Base-by-base conservation (phyloP, 2,329 filamentous ascomycete species). In the Cordyceps militaris region DNA sequence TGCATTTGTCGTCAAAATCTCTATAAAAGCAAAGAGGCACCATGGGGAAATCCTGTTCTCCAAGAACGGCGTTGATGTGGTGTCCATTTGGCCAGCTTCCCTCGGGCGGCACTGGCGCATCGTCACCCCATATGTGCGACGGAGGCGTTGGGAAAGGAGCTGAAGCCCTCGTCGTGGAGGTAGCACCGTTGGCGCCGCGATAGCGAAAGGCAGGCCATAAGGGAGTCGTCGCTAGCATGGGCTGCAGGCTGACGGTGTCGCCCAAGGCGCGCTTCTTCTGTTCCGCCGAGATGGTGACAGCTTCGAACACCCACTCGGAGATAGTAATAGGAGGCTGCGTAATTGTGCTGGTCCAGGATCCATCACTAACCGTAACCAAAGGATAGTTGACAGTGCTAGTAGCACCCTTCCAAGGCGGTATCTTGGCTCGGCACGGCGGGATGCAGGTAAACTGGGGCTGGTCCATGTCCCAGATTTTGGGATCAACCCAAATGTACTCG, bases 351-450 rank as follows among this genome's bases (percentile, higher is more conserved):
- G 66, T 67, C 69, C 68, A 71, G 10, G 63, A 59, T 5, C 60
- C 69, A 7, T 59, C 3, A 61, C 62, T 70, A 40, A 69, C 64
- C 2, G 69, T 71, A 8, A 71, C 59, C 9, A 66, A 49, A 2
- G 70, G 69, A 57, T 66, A 70, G 56, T 70, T 61, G 42, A 71
- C 61, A 14, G 62, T 66, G 28, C 60, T 66, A 4, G 66, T 71
- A 3, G 66, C 64, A 2, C 62, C 50, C 0, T 61, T 66, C 62
- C 63, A 70, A 0, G 65, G 64, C 4, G 68, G 69, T 1, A 70
- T 54, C 58, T 63, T 62, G 53, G 68, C 61, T 21, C 19, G 49
- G 60, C 68, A 71, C 14, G 68, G 68, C 21, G 63, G 60, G 4
- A 47, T 32, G 61, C 68, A 72, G 11, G 63, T 63, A 49, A 71